Conservation (phyloP, 108 stramenopile species). For the Fragilaria crotonensis region DNA sequence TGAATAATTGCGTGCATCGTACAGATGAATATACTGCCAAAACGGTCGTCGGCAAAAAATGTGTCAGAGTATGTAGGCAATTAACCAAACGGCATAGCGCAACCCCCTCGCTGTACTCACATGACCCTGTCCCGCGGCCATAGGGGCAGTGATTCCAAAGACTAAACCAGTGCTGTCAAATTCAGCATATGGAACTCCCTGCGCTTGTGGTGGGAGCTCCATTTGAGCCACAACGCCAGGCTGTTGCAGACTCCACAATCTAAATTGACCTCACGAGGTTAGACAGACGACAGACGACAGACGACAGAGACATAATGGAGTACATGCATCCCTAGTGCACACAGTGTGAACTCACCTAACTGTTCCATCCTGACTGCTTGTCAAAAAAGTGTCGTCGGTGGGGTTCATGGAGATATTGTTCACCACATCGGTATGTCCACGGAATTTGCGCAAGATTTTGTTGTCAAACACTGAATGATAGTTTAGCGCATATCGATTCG, state of each 20-base stretch:
- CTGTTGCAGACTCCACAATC: slow-evolving; percentile 62
- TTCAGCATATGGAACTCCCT: slow-evolving; percentile 36
- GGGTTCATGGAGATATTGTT: slow-evolving; percentile 59
- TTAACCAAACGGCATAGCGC: not conserved
- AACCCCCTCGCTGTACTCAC: slow-evolving; percentile 22
- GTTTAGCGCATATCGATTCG: slow-evolving; percentile 27
- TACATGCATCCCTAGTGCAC: too few species aligned
- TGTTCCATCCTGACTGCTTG: slow-evolving; percentile 52
- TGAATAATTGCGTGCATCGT: slow-evolving; percentile 68
- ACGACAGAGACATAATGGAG: too few species aligned
- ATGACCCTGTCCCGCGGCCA: slow-evolving; percentile 41
- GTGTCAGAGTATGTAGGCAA: not conserved
- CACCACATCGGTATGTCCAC: slow-evolving; percentile 57
- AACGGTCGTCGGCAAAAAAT: not conserved
- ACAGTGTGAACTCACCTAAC: slow-evolving; percentile 56
- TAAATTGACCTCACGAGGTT: not conserved
- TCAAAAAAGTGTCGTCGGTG: slow-evolving; percentile 71
- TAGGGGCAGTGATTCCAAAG: slow-evolving; percentile 56
- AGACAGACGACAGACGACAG: not conserved
- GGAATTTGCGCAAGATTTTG: slow-evolving; percentile 74
- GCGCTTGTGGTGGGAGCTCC: slow-evolving; percentile 44
- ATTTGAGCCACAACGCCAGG: slow-evolving; percentile 59
- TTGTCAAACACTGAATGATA: slow-evolving; percentile 75
- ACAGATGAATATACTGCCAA: slow-evolving; percentile 59
- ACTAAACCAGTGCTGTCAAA: slow-evolving; percentile 83